Evolutionary conservation across 805 yeast genomes (phyloP).

Genomic region (Starmerella floris): DNA sequence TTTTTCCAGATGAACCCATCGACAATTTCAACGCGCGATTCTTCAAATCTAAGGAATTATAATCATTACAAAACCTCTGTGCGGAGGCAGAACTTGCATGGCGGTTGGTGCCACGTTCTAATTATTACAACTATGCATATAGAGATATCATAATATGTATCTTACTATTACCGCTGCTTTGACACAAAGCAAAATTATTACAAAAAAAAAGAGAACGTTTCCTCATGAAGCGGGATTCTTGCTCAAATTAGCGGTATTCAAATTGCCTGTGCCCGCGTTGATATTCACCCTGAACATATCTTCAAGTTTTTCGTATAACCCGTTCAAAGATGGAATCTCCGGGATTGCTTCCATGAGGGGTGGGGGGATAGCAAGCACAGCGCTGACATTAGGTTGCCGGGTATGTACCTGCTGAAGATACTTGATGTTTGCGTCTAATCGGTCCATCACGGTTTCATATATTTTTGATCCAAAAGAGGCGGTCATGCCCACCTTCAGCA

Average conservation of each 20-base stretch:
- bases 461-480: conserved; percentile 7
- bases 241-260: too few species aligned
- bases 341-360: conserved; percentile 25
- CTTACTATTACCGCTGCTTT: too few species aligned
- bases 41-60: too few species aligned
- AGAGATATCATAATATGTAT: too few species aligned
- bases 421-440: conserved; percentile 28
- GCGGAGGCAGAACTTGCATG: too few species aligned
- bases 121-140: too few species aligned
- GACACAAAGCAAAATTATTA: too few species aligned
- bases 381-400: not conserved
- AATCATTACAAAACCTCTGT: too few species aligned
- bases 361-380: conserved; percentile 18
- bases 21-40: not conserved
- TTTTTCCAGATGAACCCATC: not conserved
- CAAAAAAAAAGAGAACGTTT: too few species aligned
- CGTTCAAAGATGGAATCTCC: conserved; percentile 24
- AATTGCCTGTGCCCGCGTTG: too few species aligned
- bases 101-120: too few species aligned
- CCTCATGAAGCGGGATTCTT: too few species aligned
- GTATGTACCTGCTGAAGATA: conserved; percentile 22
- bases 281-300: conserved; percentile 20
- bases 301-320: conserved; percentile 25
- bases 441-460: conserved; percentile 23
- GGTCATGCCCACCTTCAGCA: conserved; percentile 11